Percentiles rank a stretch among this genome's conserved stretches.
Evolutionary conservation across 148 eudicot species (phyloP).

Genomic region (Persicaria maculosa): DNA sequence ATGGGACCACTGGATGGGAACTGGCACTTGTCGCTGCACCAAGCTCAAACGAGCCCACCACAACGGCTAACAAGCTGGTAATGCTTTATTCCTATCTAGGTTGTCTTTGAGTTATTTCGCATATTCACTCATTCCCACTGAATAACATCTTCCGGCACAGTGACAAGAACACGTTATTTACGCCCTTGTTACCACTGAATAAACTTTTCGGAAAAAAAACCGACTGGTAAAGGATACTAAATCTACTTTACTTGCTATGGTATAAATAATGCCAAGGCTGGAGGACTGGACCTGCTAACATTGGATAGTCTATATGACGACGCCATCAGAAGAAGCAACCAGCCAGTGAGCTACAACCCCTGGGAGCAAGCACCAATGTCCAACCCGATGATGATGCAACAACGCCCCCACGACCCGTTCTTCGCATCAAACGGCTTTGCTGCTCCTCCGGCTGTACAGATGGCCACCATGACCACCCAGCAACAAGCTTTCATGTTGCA

Average conservation of each 20-base stretch:
- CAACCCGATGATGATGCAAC: slow-evolving; percentile 45
- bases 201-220: background rate
- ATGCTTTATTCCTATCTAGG: slow-evolving; percentile 6
- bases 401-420: slow-evolving; percentile 50
- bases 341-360: slow-evolving; percentile 68
- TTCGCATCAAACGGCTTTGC: slow-evolving; percentile 55
- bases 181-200: background rate
- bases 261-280: slow-evolving; percentile 36
- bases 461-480: slow-evolving; percentile 72
- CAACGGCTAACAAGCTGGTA: slow-evolving; percentile 74
- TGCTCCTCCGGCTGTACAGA: slow-evolving; percentile 61
- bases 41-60: slow-evolving; percentile 59
- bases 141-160: background rate
- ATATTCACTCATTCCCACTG: background rate
- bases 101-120: background rate
- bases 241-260: background rate
- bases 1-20: slow-evolving; percentile 90
- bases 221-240: background rate
- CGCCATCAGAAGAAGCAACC: slow-evolving; percentile 84
- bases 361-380: slow-evolving; percentile 62
- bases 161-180: background rate
- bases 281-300: slow-evolving; percentile 82
- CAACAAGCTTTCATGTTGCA: slow-evolving; percentile 61
- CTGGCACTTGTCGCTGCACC: slow-evolving; percentile 95
- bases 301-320: slow-evolving; percentile 91